phyloP scores from a whole-genome alignment of 2,329 filamentous ascomycete species.

The Cadophora gregata region DNA sequence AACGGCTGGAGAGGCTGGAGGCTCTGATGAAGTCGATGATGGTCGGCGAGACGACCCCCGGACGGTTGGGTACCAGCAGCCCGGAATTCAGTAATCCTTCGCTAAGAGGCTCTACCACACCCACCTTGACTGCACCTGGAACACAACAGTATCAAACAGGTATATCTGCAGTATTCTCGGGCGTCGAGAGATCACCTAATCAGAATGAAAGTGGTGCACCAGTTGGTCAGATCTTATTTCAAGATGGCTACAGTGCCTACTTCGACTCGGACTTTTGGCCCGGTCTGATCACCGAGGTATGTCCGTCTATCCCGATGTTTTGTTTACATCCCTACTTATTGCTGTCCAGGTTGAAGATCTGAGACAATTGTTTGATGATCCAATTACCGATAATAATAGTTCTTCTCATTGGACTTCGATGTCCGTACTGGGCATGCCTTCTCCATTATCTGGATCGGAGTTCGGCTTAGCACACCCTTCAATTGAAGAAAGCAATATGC shows the following conservation, averaged over 20 bases:
- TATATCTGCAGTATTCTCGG: neutral
- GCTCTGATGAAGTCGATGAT: conserved; percentile 34
- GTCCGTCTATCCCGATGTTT: conserved; percentile 5
- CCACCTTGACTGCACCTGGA: neutral
- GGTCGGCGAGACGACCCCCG: conserved; percentile 11
- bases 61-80: neutral
- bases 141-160: neutral
- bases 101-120: conserved; percentile 3
- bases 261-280: conserved; percentile 36
- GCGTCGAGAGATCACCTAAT: neutral
- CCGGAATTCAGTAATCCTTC: neutral
- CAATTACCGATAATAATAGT: neutral
- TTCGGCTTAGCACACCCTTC: conserved; percentile 24
- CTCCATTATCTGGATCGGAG: conserved; percentile 17
- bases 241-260: conserved; percentile 33
- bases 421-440: conserved; percentile 8
- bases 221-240: conserved; percentile 34
- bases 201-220: conserved; percentile 3
- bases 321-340: conserved; percentile 1
- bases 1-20: conserved; percentile 33
- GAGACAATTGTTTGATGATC: conserved; percentile 29
- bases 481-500: conserved; percentile 49
- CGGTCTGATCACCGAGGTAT: conserved; percentile 32
- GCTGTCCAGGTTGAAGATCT: conserved; percentile 32
- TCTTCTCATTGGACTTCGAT: conserved; percentile 27